Base-by-base conservation (phyloP, 495 filamentous ascomycete species). In the Neurospora hispaniola region DNA sequence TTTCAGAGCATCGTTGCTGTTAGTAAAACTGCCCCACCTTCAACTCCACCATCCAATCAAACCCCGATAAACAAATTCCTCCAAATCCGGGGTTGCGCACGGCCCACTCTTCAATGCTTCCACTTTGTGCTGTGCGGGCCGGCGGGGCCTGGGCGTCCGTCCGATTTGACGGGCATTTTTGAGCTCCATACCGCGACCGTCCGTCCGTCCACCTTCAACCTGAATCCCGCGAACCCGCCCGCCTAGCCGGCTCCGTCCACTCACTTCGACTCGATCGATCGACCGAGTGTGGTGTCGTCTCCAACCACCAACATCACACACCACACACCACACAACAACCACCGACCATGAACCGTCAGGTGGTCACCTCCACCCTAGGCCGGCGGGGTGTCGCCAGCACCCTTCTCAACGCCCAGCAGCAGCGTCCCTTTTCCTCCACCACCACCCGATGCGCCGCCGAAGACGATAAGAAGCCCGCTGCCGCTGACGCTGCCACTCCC, bases 261-360 rank as follows among this genome's bases (percentile, higher is more conserved):
- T 75, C 42, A 43, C 72, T 75, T 71, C 27, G 27, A 31, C 27
- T 31, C 27, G 27, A 31, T 31, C 27, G 20, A 20, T 69, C 16
- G 72, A 73, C 46, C 70, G 69, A 66, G 27, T n/a, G 70, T 44
- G 70, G 48, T 39, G 31, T 54, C 46, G 62, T 72, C 23, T 23
- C 23, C 23, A 23, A 23, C 23, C 23, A 23, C 23, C 31, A 41
- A 8, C 5, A 18, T 5, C 35, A 35, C 35, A 35, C 5, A 38
- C 35, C 23, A 12, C 18, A 12, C 18, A 35, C 10, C 70, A 69
- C 44, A 70, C 74, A 6, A 38, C 31, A 42, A 70, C 35, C 42
- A 44, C 72, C 54, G 54, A 42, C 23, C 40, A 81, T 81, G 79
- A 74, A 75, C 70, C 73, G 79, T n/a, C 79, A 79, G 23, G 74